phyloP scores from a whole-genome alignment of 345 rosid species.

The Pseudoturritis turrita region DNA sequence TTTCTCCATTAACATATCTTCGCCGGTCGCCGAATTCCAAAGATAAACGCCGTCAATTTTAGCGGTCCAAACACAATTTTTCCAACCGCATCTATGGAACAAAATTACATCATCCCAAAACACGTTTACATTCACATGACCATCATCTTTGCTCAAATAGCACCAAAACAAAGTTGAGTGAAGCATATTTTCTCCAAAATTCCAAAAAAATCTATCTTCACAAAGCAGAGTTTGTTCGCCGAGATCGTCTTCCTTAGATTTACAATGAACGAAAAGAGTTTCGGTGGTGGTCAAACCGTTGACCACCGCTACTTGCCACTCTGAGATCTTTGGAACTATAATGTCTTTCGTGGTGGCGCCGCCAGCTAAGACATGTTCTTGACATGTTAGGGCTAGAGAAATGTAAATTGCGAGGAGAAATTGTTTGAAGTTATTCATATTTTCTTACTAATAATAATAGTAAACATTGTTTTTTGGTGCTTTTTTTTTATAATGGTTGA shows the following conservation, averaged over 20 bases:
- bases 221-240: conserved; percentile 10
- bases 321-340: conserved; percentile 6
- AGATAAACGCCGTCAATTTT: conserved; percentile 36
- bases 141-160: conserved; percentile 20
- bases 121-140: conserved; percentile 22
- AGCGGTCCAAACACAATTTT: conserved; percentile 35
- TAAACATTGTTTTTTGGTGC: background rate
- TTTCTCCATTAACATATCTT: background rate
- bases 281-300: conserved; percentile 9
- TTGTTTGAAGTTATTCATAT: conserved; percentile 11
- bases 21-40: conserved; percentile 1
- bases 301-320: conserved; percentile 24
- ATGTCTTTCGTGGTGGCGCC: background rate
- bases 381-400: background rate
- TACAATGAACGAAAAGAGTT: conserved; percentile 28
- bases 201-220: conserved; percentile 15
- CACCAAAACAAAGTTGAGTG: conserved; percentile 37
- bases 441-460: background rate
- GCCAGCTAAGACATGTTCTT: background rate
- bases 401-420: background rate
- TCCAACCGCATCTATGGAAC: conserved; percentile 32
- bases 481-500: conserved; percentile 15
- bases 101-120: conserved; percentile 30
- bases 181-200: conserved; percentile 21
- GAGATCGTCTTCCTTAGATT: conserved; percentile 35